Evolutionary conservation across 2,329 filamentous ascomycete species (phyloP).

Genomic region (Alternaria ventricosa): DNA sequence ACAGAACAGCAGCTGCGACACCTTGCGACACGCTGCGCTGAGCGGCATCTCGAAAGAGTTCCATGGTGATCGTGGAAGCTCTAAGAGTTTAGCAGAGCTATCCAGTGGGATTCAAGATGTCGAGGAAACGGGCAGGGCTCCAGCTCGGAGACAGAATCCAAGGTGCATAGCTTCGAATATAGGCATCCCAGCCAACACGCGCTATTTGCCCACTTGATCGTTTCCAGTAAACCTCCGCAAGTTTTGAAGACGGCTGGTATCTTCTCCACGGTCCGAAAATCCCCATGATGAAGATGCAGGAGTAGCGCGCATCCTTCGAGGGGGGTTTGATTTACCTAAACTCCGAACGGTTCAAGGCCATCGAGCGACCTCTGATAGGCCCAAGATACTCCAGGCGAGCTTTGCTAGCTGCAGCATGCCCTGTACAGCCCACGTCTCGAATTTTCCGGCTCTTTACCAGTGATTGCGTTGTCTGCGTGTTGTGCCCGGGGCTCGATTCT

Average conservation of each 20-base stretch:
- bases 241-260: background rate
- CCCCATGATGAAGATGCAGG: background rate
- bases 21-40: background rate
- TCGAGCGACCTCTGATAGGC: background rate
- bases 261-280: background rate
- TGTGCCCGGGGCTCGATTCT: background rate
- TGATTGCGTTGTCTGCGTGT: background rate
- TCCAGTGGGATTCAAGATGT: background rate
- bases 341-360: background rate
- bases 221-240: background rate
- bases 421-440: background rate
- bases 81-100: background rate
- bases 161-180: background rate
- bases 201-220: background rate
- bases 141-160: background rate
- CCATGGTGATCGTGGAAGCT: background rate
- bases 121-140: background rate
- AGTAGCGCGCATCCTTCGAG: background rate
- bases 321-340: background rate
- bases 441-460: background rate
- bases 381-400: no score
- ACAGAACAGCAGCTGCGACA: conserved; percentile 10
- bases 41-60: conserved; percentile 1
- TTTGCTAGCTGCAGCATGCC: background rate
- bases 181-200: background rate